Conservation (phyloP, 1,284 basidiomycete species). For the Anthracocystis panici-leucophaei region DNA sequence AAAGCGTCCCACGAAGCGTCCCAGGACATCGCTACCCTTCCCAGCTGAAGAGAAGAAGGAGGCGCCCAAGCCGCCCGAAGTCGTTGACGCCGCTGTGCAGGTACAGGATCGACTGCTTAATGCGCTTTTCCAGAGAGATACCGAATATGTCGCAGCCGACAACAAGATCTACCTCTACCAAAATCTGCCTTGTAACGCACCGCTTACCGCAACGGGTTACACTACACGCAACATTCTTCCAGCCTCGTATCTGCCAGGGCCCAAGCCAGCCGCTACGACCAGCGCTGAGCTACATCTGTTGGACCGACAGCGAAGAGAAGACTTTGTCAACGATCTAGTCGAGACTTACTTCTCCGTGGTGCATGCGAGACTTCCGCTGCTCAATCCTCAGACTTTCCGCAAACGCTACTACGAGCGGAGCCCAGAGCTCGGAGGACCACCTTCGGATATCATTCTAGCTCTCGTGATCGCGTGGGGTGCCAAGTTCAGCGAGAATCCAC, state of each 20-base stretch:
- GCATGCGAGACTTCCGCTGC: slow-evolving; percentile 53
- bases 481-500: slow-evolving; percentile 87
- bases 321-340: slow-evolving; percentile 54
- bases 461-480: slow-evolving; percentile 91
- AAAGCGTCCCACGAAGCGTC: slow-evolving; percentile 55
- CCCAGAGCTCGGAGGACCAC: slow-evolving; percentile 44
- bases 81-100: slow-evolving; percentile 29
- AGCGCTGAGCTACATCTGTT: slow-evolving; percentile 49
- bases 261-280: slow-evolving; percentile 46
- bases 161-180: slow-evolving; percentile 30
- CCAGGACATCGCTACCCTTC: slow-evolving; percentile 29
- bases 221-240: slow-evolving; percentile 34
- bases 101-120: slow-evolving; percentile 41
- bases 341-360: slow-evolving; percentile 61
- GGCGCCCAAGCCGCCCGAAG: slow-evolving; percentile 37
- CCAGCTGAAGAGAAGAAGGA: slow-evolving; percentile 36
- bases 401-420: slow-evolving; percentile 45
- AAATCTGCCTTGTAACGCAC: slow-evolving; percentile 29
- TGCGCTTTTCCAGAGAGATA: slow-evolving; percentile 44
- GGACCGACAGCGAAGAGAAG: slow-evolving; percentile 44
- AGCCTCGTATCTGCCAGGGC: slow-evolving; percentile 29
- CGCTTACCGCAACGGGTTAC: slow-evolving; percentile 25
- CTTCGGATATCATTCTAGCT: slow-evolving; percentile 81
- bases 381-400: slow-evolving; percentile 51
- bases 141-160: slow-evolving; percentile 30